Conservation (phyloP, 2,329 filamentous ascomycete species). For the Trichophyton benhamiae region DNA sequence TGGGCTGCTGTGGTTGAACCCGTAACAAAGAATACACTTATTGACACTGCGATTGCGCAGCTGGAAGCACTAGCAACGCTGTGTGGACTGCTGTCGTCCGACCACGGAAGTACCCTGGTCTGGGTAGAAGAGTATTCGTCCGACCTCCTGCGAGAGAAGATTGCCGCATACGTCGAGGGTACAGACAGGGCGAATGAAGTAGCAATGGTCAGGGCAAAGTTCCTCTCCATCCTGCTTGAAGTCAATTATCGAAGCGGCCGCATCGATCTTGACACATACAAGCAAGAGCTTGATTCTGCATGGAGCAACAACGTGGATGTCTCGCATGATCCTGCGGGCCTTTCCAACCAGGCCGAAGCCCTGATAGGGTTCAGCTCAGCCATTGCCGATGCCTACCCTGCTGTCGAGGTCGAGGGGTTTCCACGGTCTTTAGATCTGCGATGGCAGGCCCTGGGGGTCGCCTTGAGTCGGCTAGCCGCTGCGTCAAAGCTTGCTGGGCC, state of each 20-base stretch:
- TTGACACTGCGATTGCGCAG: constrained; percentile 57
- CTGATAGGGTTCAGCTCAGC: constrained; percentile 43
- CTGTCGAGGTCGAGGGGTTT: constrained; percentile 20
- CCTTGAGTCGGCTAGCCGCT: constrained; percentile 38
- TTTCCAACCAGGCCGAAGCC: constrained; percentile 46
- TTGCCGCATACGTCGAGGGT: constrained; percentile 41
- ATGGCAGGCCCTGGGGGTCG: constrained; percentile 44
- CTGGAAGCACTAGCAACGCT: constrained; percentile 43
- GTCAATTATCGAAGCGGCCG: constrained; percentile 42
- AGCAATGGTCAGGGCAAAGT: constrained; percentile 43
- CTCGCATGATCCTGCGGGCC: constrained; percentile 35
- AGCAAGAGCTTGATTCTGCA: constrained; percentile 30
- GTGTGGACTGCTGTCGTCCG: constrained; percentile 38
- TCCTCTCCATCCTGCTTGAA: constrained; percentile 45
- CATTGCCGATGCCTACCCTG: constrained; percentile 25
- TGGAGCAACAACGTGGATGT: constrained; percentile 32
- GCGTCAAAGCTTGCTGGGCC: constrained; percentile 41
- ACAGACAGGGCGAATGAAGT: constrained; percentile 40
- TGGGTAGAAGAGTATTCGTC: constrained; percentile 47
- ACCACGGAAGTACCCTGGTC: constrained; percentile 35
- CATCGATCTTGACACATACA: constrained; percentile 43
- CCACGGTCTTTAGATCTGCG: constrained; percentile 25
- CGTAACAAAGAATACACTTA: constrained; percentile 49
- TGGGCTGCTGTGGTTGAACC: constrained; percentile 58
- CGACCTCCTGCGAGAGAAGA: constrained; percentile 41